Percentiles rank a stretch among this genome's conserved stretches.
Evolutionary conservation across 331 rosid species (phyloP).

Genomic region (Pyrus hybrid): DNA sequence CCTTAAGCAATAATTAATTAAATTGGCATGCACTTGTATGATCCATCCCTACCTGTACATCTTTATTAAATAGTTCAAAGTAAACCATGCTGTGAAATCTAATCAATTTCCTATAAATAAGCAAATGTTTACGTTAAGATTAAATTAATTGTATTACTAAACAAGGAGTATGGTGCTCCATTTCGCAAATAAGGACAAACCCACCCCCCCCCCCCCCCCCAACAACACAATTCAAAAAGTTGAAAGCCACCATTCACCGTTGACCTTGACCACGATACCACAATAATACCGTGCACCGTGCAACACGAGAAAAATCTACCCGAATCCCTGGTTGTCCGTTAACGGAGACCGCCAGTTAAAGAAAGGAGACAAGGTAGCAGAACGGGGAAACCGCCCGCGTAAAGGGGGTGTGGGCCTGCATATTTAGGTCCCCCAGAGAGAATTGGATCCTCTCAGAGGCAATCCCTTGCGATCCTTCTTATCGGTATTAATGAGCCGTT

Average conservation of each 20-base stretch:
- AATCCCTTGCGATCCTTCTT: no score
- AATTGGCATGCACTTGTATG: neutral
- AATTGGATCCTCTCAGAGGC: no score
- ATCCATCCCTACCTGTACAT: neutral
- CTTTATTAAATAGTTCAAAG: neutral
- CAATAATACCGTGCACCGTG: neutral
- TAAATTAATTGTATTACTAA: neutral
- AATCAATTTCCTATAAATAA: neutral
- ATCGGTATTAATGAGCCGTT: no score
- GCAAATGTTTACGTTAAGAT: neutral
- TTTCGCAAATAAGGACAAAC: neutral
- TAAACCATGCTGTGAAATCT: neutral
- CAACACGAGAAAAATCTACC: slow-evolving; percentile 6
- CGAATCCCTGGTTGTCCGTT: slow-evolving; percentile 28
- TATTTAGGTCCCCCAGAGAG: no score
- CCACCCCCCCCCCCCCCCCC: no score
- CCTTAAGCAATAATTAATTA: neutral
- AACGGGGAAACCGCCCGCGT: slow-evolving; percentile 29
- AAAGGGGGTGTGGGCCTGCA: slow-evolving; percentile 21
- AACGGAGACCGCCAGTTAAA: slow-evolving; percentile 24
- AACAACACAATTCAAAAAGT: neutral
- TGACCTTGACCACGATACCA: neutral
- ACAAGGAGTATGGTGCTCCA: neutral
- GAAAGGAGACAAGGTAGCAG: slow-evolving; percentile 18
- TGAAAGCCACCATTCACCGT: neutral